Evolutionary conservation across 352 stramenopile species (phyloP).

Genomic region (Phytophthora pinifolia): DNA sequence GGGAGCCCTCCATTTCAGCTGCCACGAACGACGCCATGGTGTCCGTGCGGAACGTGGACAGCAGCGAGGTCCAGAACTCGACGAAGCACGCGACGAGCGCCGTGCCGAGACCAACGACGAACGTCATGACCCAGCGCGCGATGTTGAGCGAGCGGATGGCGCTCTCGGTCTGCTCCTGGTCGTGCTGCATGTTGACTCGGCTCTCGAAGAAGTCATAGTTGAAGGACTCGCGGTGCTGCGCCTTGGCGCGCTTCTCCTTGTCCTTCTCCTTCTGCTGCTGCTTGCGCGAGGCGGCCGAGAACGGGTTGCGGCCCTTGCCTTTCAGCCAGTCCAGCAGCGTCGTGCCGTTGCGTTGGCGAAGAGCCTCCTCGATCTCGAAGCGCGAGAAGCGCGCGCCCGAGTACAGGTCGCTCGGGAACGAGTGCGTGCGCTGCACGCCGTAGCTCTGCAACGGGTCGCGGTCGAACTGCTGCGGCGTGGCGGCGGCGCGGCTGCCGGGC

Average conservation of each 20-base stretch:
- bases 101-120: slow-evolving; percentile 93
- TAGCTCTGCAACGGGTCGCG: slow-evolving; percentile 32
- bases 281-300: slow-evolving; percentile 29
- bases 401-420: slow-evolving; percentile 78
- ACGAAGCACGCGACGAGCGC: slow-evolving; percentile 93
- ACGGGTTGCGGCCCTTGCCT: slow-evolving; percentile 37
- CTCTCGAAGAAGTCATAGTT: slow-evolving; percentile 90
- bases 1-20: slow-evolving; percentile 42
- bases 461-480: slow-evolving; percentile 16
- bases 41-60: slow-evolving; percentile 89
- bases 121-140: slow-evolving; percentile 95
- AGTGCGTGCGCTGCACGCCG: slow-evolving; percentile 72
- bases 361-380: slow-evolving; percentile 78
- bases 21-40: slow-evolving; percentile 88
- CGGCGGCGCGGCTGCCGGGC: slow-evolving; percentile 7
- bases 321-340: slow-evolving; percentile 74
- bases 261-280: slow-evolving; percentile 48
- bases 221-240: slow-evolving; percentile 84
- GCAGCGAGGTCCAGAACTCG: slow-evolving; percentile 86
- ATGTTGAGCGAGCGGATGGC: slow-evolving; percentile 80
- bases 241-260: slow-evolving; percentile 76
- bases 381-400: slow-evolving; percentile 67
- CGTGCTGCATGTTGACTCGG: slow-evolving; percentile 85
- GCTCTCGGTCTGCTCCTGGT: slow-evolving; percentile 81
- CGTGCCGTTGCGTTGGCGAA: slow-evolving; percentile 61